Conservation (phyloP, 345 rosid species). For the Citrus cavaleriei region DNA sequence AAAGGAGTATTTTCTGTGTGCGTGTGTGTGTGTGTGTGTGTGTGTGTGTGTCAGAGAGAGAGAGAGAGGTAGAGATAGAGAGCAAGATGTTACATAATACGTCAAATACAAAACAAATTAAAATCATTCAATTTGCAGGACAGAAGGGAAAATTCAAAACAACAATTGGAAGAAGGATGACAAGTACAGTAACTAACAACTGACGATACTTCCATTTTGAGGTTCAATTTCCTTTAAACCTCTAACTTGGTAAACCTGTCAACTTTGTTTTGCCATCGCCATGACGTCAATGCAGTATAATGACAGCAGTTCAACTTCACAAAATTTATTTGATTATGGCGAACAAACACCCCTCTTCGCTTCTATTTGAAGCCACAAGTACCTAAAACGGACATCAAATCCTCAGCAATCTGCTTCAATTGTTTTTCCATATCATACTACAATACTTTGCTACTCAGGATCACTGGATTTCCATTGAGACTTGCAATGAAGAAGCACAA, state of each 20-base stretch:
- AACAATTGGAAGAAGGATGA: neutral
- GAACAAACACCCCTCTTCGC: neutral
- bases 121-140: neutral
- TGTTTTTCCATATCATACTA: neutral
- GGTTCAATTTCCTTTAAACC: neutral
- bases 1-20: too few relatives aligned
- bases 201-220: neutral
- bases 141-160: neutral
- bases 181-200: neutral
- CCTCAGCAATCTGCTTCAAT: slow-evolving; percentile 1
- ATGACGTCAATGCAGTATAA: neutral
- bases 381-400: neutral
- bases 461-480: neutral
- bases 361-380: neutral
- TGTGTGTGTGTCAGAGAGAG: too few relatives aligned
- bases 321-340: neutral
- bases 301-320: neutral
- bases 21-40: too few relatives aligned
- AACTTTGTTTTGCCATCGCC: too few relatives aligned
- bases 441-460: neutral
- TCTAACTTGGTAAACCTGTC: neutral
- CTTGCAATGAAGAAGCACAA: neutral
- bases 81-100: neutral
- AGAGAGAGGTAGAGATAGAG: too few relatives aligned
- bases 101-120: neutral